Evolutionary conservation across 1,284 basidiomycete species (phyloP), one percentile per base, ranked within the genome.

Genomic region (Cutaneotrichosporon sp.): DNA sequence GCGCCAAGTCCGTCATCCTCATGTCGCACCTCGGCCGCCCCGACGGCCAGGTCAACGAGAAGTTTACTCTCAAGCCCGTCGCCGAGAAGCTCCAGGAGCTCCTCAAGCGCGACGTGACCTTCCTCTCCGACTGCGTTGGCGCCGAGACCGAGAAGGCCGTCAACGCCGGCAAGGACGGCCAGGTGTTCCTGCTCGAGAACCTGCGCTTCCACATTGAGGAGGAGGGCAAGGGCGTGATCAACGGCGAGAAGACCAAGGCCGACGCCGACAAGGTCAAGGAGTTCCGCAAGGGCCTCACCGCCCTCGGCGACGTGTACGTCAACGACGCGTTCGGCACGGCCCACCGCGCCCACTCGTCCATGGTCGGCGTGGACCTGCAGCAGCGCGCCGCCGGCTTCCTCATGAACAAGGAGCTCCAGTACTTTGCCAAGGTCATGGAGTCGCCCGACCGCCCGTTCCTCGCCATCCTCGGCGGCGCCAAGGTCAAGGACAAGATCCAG

Each of bases 301-400:
- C 85, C 68, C 89, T 99, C 68, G 95, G 93, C 57, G 94, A 98
- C 75, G 91, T 99, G 69, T 99, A 98, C 81, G 85, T 99, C 80
- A 99, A 99, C 83, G 95, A 99, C 79, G 97, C 95, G 73, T 99
- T 99, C 80, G 95, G 95, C 61, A 98, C 95, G 56, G 97, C 95
- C 45, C 95, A 99, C 82, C 92, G 95, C 70, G 95, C 92, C 24
- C 97, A 99, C 81, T 97, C 95, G 1, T 95, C 92, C 72, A 97
- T 99, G 92, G 97, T 99, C 72, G 95, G 95, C 68, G 86, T 99
- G 69, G 87, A 97, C 80, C 86, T 98, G 42, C 87, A 89, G n/a
- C 89, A 95, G 81, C 87, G 93, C 71, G 95, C 95, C 9, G 87
- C 95, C 43, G 95, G 95, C 53, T 95, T 97, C 85, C 85, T 99